Base-by-base conservation (phyloP, 2,329 filamentous ascomycete species). In the Hymenoscyphus fructigenus region DNA sequence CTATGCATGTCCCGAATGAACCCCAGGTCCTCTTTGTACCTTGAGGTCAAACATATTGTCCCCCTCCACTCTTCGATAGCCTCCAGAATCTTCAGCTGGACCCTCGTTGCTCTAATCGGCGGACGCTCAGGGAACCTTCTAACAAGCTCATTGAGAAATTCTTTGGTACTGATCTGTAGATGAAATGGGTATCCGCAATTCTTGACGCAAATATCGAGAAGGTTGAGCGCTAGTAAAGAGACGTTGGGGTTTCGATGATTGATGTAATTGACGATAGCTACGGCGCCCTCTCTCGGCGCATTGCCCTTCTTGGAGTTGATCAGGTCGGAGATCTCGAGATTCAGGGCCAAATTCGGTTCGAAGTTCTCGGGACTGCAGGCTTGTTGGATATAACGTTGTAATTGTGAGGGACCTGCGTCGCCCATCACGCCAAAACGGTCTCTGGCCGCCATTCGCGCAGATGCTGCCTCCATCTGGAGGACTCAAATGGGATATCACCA, bases 141-240 rank as follows among this genome's bases (percentile, higher is more conserved):
- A 67, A 99, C 95, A 66, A 99, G 88, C 81, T 99, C 95, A 80
- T 99, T 99, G 73, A 99, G 88, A 74, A 99, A 99, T 75, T 99
- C 95, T 78, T 99, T 99, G 71, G 95, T 98, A 78, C 91, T 93
- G 76, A 99, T 97, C 79, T 99, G 95, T 65, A 99, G 88, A 76
- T 99, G 95, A 79, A 99, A 99, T 0, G 95, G 93, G 77, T 99
- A 99, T 73, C 95, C 95, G 84, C 95, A 99, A 81, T 99, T 99
- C 83, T 99, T 99, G 79, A 98, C 95, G 79, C 95, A 98, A 69
- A 98, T 98, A 78, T 99, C 95, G 76, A 99, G 91, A 71, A 99
- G 87, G 81, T 89, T 89, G 75, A 98, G 85, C 66, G 95, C 94
- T 65, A 98, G 85, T 70, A 99, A 82, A 67, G 93, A 91, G 71